A percentile compares a stretch with the other conserved stretches of the same genome.
Evolutionary conservation across 148 eudicot species (phyloP).

Genomic region (Nyssa sinensis): DNA sequence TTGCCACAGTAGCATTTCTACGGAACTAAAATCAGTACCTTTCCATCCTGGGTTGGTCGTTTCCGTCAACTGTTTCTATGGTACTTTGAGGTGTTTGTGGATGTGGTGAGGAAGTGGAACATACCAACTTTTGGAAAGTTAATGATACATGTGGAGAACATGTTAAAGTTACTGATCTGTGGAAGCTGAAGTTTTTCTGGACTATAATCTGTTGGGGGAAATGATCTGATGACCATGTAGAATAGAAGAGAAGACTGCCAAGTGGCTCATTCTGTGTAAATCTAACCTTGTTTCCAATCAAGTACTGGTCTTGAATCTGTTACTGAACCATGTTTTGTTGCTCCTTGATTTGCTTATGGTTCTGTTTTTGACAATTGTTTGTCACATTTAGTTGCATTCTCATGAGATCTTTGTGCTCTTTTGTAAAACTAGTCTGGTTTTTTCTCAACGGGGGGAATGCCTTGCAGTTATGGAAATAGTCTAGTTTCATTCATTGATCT

Average conservation of each 20-base stretch:
- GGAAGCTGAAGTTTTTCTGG: slow-evolving; percentile 4
- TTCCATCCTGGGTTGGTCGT: background rate
- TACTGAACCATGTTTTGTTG: too few species aligned
- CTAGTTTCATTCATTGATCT: too few species aligned
- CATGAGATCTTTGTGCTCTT: too few species aligned
- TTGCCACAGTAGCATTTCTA: slow-evolving; percentile 88
- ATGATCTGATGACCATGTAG: background rate
- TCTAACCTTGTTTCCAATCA: background rate
- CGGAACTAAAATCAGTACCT: slow-evolving; percentile 40
- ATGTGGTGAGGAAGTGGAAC: background rate
- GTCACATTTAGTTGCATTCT: too few species aligned
- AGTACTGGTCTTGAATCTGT: background rate
- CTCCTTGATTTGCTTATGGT: slow-evolving; percentile 1
- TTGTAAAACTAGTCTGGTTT: too few species aligned
- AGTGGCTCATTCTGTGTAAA: background rate
- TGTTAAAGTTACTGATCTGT: background rate
- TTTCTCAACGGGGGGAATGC: too few species aligned
- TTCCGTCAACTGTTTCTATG: slow-evolving; percentile 18
- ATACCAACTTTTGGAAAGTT: background rate
- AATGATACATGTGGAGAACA: background rate
- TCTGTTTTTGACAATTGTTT: too few species aligned
- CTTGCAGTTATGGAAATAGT: too few species aligned
- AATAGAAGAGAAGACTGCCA: background rate
- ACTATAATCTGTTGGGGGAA: background rate
- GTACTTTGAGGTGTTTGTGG: background rate